phyloP scores from a whole-genome alignment of 2,329 filamentous ascomycete species.

The Stachybotrys elegans region DNA sequence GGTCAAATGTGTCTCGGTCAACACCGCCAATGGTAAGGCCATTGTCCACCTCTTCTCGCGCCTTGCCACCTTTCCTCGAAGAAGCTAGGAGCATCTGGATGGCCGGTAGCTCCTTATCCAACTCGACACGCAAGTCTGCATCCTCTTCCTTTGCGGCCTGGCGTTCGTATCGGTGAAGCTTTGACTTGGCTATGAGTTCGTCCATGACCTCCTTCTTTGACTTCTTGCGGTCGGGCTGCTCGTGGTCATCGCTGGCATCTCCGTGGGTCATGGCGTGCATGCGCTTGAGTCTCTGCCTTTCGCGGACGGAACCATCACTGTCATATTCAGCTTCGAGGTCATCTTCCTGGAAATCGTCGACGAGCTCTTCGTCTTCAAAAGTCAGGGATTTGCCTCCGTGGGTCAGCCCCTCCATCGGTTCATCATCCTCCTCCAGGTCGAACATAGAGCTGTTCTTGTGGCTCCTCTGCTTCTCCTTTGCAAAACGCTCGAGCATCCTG shows the following conservation, averaged over 20 bases:
- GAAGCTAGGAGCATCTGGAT: conserved; percentile 68
- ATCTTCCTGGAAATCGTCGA: conserved; percentile 76
- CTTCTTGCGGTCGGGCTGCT: conserved; percentile 79
- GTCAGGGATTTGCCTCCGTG: conserved; percentile 75
- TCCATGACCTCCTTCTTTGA: conserved; percentile 97
- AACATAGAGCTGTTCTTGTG: conserved; percentile 78
- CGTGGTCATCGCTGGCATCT: conserved; percentile 42
- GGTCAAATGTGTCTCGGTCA: conserved; percentile 67
- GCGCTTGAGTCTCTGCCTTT: conserved; percentile 51
- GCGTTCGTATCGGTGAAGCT: conserved; percentile 88
- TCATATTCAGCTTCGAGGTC: conserved; percentile 61
- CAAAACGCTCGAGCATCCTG: conserved; percentile 85
- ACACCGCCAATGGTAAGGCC: conserved; percentile 40
- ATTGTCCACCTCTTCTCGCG: conserved; percentile 16
- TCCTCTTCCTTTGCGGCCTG: conserved; percentile 92
- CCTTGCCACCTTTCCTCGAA: conserved; percentile 32
- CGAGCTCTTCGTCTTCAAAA: conserved; percentile 48
- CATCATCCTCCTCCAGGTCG: conserved; percentile 71
- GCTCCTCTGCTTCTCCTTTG: conserved; percentile 74
- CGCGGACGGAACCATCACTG: conserved; percentile 50
- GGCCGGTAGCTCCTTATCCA: conserved; percentile 78
- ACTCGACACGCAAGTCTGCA: conserved; percentile 74
- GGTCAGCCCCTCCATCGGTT: conserved; percentile 64
- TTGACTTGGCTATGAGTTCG: conserved; percentile 95
- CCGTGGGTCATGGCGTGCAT: conserved; percentile 40